These are phyloP conservation scores for Mycena filopes DNA, from an alignment of 768 basidiomycete genomes.

Conservation along the genomic window DNA sequence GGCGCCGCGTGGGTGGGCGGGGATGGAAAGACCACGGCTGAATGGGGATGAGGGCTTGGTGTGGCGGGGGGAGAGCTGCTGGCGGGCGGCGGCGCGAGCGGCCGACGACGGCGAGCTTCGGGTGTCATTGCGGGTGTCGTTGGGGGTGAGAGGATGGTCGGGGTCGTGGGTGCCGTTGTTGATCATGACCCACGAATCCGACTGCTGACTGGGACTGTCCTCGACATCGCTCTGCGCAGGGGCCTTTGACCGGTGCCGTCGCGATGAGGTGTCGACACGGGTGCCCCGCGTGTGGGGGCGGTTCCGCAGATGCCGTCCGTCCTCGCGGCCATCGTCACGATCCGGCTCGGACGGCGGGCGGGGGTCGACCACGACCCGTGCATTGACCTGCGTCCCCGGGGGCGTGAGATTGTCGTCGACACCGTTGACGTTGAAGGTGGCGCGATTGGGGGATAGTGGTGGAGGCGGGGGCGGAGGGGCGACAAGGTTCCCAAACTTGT, in stretches of 20 bases:
- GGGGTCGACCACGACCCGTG: constrained; percentile 64
- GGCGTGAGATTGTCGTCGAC: constrained; percentile 50
- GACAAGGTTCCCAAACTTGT: constrained; percentile 44
- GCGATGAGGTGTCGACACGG: constrained; percentile 6
- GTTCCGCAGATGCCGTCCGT: constrained; percentile 5
- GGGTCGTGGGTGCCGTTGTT: constrained; percentile 16
- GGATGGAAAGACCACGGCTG: constrained; percentile 45
- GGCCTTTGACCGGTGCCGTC: constrained; percentile 31
- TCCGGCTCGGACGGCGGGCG: constrained; percentile 49
- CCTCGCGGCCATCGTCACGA: constrained; percentile 1
- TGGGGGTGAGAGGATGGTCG: constrained; percentile 29
- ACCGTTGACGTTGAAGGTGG: constrained; percentile 49
- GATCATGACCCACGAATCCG: constrained; percentile 31
- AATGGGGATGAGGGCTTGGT: constrained; percentile 47
- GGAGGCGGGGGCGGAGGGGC: constrained; percentile 50
- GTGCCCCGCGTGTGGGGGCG: constrained; percentile 17
- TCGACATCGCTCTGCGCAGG: constrained; percentile 26
- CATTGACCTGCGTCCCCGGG: constrained; percentile 47
- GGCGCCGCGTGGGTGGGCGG: constrained; percentile 50
- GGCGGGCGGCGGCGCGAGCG: constrained; percentile 41
- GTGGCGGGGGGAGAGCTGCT: constrained; percentile 43
- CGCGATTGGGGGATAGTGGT: constrained; percentile 57
- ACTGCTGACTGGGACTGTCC: constrained; percentile 24
- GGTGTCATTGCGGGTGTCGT: constrained; percentile 20
- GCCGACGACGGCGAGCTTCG: constrained; percentile 35